Evolutionary conservation across 2,329 filamentous ascomycete genomes (phyloP).

Genomic region (Cryphonectria parasitica): DNA sequence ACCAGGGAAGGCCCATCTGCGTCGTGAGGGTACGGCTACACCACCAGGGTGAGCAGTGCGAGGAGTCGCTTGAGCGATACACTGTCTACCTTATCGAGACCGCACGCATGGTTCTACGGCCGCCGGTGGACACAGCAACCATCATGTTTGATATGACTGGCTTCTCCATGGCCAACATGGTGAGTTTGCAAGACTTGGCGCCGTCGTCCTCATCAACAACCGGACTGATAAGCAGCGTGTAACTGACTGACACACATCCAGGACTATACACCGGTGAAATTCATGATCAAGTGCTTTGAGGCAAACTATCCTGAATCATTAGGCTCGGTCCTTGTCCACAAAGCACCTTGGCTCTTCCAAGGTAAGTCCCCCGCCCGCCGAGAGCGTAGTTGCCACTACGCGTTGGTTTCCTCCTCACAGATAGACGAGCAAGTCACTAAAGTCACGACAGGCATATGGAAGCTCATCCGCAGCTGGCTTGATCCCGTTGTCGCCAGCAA

Average conservation of each 20-base stretch:
- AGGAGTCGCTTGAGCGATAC: slow-evolving; percentile 81
- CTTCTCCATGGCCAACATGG: slow-evolving; percentile 95
- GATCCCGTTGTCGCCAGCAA: slow-evolving; percentile 95
- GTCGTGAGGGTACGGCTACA: slow-evolving; percentile 84
- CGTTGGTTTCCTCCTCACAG: not conserved
- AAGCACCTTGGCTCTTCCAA: slow-evolving; percentile 96
- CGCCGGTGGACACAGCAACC: slow-evolving; percentile 90
- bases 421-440: slow-evolving; percentile 24
- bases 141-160: slow-evolving; percentile 95
- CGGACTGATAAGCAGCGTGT: not conserved
- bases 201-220: too few relatives aligned
- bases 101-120: slow-evolving; percentile 77
- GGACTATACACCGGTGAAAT: slow-evolving; percentile 96
- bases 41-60: slow-evolving; percentile 78
- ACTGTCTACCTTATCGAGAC: slow-evolving; percentile 96
- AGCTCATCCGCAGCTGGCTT: slow-evolving; percentile 92
- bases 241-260: slow-evolving; percentile 39
- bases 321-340: slow-evolving; percentile 89
- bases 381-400: not conserved
- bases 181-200: slow-evolving; percentile 40
- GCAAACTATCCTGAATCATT: slow-evolving; percentile 96
- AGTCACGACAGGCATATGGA: slow-evolving; percentile 75
- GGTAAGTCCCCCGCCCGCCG: slow-evolving; percentile 48
- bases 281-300: slow-evolving; percentile 99
- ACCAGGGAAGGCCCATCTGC: slow-evolving; percentile 82